Evolutionary conservation across 306 rosid species (phyloP).

Genomic region (Fragaria vesca): DNA sequence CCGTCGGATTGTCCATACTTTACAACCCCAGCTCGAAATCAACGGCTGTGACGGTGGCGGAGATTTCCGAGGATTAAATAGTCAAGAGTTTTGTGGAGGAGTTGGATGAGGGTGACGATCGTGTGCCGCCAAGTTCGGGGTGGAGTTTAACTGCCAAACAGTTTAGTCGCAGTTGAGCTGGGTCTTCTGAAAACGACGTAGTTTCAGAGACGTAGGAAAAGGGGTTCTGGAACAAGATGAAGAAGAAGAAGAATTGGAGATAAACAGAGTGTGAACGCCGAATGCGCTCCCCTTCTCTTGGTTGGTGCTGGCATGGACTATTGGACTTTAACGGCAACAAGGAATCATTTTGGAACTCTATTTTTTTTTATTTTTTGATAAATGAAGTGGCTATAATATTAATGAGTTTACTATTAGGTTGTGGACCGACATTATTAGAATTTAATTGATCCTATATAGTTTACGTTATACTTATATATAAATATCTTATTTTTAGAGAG

Average conservation of each 20-base stretch:
- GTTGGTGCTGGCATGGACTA: constrained; percentile 1
- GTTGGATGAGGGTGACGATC: constrained; percentile 14
- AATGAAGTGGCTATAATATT: not conserved
- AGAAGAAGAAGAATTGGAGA: not conserved
- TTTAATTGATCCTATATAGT: not conserved
- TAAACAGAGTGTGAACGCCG: not conserved
- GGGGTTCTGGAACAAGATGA: not conserved
- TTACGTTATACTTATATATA: not conserved
- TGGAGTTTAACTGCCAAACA: constrained; percentile 4
- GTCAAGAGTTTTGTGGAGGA: not conserved
- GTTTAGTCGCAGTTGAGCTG: not conserved
- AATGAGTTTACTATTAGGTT: not conserved
- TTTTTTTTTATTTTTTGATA: too few species aligned
- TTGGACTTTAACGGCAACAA: constrained; percentile 8
- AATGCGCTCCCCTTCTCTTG: constrained; percentile 6
- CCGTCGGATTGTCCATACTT: constrained; percentile 42
- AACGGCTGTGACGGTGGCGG: constrained; percentile 15
- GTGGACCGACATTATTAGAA: not conserved
- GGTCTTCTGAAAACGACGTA: constrained; percentile 26
- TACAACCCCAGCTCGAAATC: constrained; percentile 9
- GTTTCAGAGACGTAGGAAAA: constrained; percentile 3
- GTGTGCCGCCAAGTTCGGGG: constrained; percentile 28
- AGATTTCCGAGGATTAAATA: not conserved
- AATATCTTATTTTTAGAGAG: too few species aligned
- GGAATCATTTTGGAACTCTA: not conserved